Evolutionary conservation across 1,139 yeast genomes (phyloP).

Genomic region (Magnusiomyces magnusii): DNA sequence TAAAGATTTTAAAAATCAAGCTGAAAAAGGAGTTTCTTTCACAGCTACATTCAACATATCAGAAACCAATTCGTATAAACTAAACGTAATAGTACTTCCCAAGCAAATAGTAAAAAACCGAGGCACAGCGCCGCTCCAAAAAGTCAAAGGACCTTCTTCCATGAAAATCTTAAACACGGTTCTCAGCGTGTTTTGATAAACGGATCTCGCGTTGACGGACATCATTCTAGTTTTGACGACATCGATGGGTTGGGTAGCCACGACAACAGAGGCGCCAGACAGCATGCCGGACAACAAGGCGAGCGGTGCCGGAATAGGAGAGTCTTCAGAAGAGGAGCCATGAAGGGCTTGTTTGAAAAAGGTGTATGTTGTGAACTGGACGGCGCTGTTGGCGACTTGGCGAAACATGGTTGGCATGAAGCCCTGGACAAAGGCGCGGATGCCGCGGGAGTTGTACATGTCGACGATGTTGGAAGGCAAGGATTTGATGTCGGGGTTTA

Average conservation of each 20-base stretch:
- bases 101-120: conserved; percentile 70
- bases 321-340: conserved; percentile 15
- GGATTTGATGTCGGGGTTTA: conserved; percentile 20
- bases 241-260: conserved; percentile 84
- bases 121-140: conserved; percentile 80
- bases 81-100: conserved; percentile 70
- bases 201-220: conserved; percentile 51
- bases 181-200: conserved; percentile 56
- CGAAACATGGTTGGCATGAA: conserved; percentile 69
- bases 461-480: conserved; percentile 31
- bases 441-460: conserved; percentile 68
- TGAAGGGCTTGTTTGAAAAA: conserved; percentile 44
- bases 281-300: conserved; percentile 35
- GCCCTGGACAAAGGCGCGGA: conserved; percentile 75
- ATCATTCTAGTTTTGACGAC: conserved; percentile 86
- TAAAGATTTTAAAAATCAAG: background rate
- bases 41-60: background rate
- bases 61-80: background rate
- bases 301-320: conserved; percentile 23
- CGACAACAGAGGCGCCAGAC: conserved; percentile 60
- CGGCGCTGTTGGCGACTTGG: conserved; percentile 71
- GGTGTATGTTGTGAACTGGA: conserved; percentile 78
- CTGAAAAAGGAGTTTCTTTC: conserved; percentile 1
- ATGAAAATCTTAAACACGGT: conserved; percentile 67
- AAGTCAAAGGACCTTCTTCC: conserved; percentile 47